Conservation (phyloP, 2,329 filamentous ascomycete genomes). For the Nannizziopsis barbatae region DNA sequence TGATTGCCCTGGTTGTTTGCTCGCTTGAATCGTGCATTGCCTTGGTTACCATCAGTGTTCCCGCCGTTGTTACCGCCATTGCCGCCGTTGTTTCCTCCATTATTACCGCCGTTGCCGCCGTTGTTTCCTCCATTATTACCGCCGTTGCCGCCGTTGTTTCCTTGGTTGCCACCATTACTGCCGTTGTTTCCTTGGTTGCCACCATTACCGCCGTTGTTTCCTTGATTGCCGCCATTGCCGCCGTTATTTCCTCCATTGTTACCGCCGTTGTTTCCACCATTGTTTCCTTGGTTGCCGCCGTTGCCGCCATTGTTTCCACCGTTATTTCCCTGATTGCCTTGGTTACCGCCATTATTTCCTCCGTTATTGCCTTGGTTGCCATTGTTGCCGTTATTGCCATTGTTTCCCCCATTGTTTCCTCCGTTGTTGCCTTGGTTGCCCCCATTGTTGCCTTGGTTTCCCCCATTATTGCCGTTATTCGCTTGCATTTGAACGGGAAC, state of each 20-base stretch:
- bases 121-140: neutral
- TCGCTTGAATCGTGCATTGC: neutral
- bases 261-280: neutral
- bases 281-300: neutral
- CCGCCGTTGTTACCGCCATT: too few relatives aligned
- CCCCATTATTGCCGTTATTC: conserved; percentile 15
- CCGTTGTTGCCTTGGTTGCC: neutral
- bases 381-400: conserved; percentile 1
- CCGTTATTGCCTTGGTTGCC: neutral
- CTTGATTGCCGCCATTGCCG: neutral
- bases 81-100: too few relatives aligned
- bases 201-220: neutral
- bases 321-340: conserved; percentile 1
- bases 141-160: neutral
- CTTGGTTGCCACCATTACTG: neutral
- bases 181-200: neutral
- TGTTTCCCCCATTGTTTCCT: conserved; percentile 4
- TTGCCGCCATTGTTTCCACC: neutral
- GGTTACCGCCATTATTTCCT: neutral
- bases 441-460: conserved; percentile 2
- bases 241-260: neutral
- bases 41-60: neutral
- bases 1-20: neutral
- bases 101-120: too few relatives aligned
- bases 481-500: conserved; percentile 44